phyloP scores from a whole-genome alignment of 129 eudicot genomes.

The Arctium lappa region DNA sequence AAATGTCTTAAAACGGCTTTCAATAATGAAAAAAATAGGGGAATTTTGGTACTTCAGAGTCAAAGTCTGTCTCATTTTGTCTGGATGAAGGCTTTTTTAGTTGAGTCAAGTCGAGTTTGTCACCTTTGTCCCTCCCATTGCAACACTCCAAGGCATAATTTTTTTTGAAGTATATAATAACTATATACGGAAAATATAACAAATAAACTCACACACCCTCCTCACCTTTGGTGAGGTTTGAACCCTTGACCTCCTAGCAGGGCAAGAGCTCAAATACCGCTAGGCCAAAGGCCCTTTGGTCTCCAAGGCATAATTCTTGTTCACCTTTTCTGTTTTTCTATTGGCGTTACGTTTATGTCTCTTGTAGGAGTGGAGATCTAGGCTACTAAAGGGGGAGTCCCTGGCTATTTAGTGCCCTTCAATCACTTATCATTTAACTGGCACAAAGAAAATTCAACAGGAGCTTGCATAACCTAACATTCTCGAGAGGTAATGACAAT shows the following conservation, averaged over 20 bases:
- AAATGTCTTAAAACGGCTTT: background rate
- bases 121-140: too few species aligned
- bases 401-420: conserved; percentile 94
- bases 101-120: background rate
- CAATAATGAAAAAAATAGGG: background rate
- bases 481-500: conserved; percentile 70
- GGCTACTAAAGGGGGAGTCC: conserved; percentile 81
- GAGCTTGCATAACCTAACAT: conserved; percentile 94
- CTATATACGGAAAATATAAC: too few species aligned
- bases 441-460: conserved; percentile 96
- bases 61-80: background rate
- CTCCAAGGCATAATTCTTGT: background rate
- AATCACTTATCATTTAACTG: conserved; percentile 85
- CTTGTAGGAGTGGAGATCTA: conserved; percentile 90
- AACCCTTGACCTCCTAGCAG: too few species aligned
- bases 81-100: background rate
- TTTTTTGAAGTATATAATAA: too few species aligned
- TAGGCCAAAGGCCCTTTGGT: too few species aligned
- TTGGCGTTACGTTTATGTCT: conserved; percentile 9
- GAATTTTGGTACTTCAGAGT: background rate
- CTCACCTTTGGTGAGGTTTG: too few species aligned
- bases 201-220: too few species aligned
- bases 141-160: background rate
- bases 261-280: too few species aligned
- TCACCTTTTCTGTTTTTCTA: background rate